Base-by-base conservation (phyloP, 345 rosid species). In the Boechera retrofracta region DNA sequence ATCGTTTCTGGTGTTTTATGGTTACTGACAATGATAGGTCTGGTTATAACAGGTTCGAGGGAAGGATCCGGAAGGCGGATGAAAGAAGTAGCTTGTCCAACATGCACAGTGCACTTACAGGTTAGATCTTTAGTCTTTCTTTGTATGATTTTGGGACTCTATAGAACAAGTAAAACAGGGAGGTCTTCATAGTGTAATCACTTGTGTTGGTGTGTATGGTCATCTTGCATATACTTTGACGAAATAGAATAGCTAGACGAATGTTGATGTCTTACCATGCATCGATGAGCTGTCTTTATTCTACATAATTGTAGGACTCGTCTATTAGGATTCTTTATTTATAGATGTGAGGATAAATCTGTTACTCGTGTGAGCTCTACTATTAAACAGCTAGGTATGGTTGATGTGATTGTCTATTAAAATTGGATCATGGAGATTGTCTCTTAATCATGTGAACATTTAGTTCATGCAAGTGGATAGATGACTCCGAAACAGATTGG, bases 1-100 rank as follows among this genome's bases (percentile, higher is more conserved):
- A 32, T 41, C 28, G 64, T 66, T 60, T 42, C 4, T 60, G 52
- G 33, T 73, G 24, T 12, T 41, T 28, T 26, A 35, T 70, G 18
- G 53, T 38, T 57, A 13, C 29, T 56, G 77, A 63, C 24, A 32
- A 49, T 24, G 60, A 18, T 41, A 16, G 16, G 39, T 65, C 47
- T 77, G 72, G 7, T 48, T 51, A 74, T 52, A 53, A 33, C 84
- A 89, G 97, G 91, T 62, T 85, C 90, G 61, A 81, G 90, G 7
- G 88, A 89, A 75, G 89, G 80, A 72, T 82, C 94, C 69, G 96
- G 95, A 53, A 87, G 77, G 86, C 89, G 94, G 77, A 96, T 89
- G 97, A 91, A 86, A 78, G 99, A 96, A 86, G 97, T 96, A 75
- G 98, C 89, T 36, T 93, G 99, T 82, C 99, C 99, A 41, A 96